Conservation (phyloP, 306 rosid species). For the Sindora glabra region DNA sequence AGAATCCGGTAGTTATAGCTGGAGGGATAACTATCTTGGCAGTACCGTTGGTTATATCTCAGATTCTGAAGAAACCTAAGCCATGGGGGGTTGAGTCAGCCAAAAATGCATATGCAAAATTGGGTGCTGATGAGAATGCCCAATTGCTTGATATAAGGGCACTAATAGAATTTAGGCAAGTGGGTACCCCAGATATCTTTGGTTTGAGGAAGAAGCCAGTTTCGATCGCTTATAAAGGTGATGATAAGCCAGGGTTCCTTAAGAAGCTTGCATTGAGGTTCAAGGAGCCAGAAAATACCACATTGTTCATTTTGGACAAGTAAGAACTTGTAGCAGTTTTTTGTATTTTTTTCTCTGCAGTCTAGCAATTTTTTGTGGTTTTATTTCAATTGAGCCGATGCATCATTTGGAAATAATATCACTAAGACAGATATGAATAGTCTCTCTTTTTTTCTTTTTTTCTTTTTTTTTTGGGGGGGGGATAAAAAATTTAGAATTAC, state of each 20-base stretch:
- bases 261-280: slow-evolving; percentile 78
- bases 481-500: too few species aligned
- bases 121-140: slow-evolving; percentile 64
- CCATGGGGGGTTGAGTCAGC: slow-evolving; percentile 90
- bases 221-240: slow-evolving; percentile 54
- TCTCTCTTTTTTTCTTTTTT: too few species aligned
- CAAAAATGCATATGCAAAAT: slow-evolving; percentile 64
- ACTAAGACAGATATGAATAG: too few species aligned
- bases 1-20: slow-evolving; percentile 62
- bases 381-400: not conserved
- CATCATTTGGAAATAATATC: too few species aligned
- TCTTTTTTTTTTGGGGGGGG: too few species aligned
- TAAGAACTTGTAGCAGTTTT: slow-evolving; percentile 25
- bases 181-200: slow-evolving; percentile 66
- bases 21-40: slow-evolving; percentile 76
- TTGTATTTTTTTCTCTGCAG: not conserved
- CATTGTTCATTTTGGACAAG: slow-evolving; percentile 94
- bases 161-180: slow-evolving; percentile 49
- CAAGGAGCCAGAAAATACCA: slow-evolving; percentile 80
- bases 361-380: too few species aligned
- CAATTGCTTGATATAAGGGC: slow-evolving; percentile 83
- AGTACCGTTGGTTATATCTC: slow-evolving; percentile 67
- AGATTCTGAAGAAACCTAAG: slow-evolving; percentile 63
- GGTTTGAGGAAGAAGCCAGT: slow-evolving; percentile 71
- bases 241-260: slow-evolving; percentile 76